Conservation (phyloP, 2,329 filamentous ascomycete genomes). For the Ophiocordyceps camponoti-rufipedis region DNA sequence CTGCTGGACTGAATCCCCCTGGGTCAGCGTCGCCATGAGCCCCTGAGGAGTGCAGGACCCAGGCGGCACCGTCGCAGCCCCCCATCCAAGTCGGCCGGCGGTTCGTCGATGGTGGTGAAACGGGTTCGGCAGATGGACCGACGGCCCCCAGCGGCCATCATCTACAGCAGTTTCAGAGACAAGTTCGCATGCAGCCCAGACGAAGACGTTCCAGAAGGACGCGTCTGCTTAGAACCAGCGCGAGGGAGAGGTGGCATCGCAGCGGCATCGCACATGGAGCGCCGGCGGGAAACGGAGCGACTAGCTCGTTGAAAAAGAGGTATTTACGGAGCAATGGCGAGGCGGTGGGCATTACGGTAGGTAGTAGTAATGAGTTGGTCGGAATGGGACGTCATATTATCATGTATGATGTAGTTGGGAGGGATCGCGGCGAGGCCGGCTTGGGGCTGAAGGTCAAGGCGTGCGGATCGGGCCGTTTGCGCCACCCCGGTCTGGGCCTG, state of each 20-base stretch:
- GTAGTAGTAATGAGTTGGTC: not conserved
- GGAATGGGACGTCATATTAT: too few relatives aligned
- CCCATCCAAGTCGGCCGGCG: too few relatives aligned
- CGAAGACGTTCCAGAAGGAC: not conserved
- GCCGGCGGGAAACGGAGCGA: not conserved
- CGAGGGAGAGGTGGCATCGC: slow-evolving; percentile 1
- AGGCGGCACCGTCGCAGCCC: too few relatives aligned
- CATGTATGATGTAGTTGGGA: too few relatives aligned
- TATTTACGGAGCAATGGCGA: not conserved
- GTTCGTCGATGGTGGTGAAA: not conserved
- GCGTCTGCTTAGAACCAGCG: not conserved
- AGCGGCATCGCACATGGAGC: slow-evolving; percentile 2
- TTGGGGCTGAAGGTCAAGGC: not conserved
- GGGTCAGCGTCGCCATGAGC: too few relatives aligned
- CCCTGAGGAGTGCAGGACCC: too few relatives aligned
- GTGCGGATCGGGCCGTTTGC: not conserved
- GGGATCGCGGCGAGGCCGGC: not conserved
- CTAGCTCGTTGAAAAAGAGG: too few relatives aligned
- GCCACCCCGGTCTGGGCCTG: not conserved
- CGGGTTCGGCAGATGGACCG: not conserved
- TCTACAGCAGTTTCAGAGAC: not conserved
- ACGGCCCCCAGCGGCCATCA: not conserved
- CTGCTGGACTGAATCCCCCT: too few relatives aligned
- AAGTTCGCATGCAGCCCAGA: not conserved
- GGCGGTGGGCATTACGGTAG: not conserved